Percentiles rank a stretch among this genome's conserved stretches.
Evolutionary conservation across 2,329 filamentous ascomycete genomes (phyloP).

Genomic region (Paecilomyces niveus): DNA sequence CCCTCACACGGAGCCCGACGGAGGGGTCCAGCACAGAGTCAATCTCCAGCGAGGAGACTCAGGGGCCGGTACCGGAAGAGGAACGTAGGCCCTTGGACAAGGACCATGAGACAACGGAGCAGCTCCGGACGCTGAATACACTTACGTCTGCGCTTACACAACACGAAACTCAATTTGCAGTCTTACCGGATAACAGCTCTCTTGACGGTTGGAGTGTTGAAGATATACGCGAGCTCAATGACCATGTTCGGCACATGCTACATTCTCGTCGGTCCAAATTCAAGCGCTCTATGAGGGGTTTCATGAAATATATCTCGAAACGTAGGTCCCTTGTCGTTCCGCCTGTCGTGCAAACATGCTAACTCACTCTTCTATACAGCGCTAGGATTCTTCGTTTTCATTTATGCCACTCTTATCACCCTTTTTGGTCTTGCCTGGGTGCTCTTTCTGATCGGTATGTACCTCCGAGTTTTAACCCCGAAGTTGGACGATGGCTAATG

Average conservation of each 20-base stretch:
- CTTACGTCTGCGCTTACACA: conserved; percentile 60
- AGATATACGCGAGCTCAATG: conserved; percentile 71
- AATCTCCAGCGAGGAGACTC: conserved; percentile 18
- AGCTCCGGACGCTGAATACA: conserved; percentile 42
- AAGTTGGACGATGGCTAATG: neutral
- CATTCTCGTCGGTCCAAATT: conserved; percentile 74
- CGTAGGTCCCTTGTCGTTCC: conserved; percentile 41
- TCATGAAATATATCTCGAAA: conserved; percentile 68
- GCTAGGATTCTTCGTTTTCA: conserved; percentile 73
- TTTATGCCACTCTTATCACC: conserved; percentile 77
- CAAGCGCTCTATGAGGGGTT: conserved; percentile 72
- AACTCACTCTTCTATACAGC: conserved; percentile 37
- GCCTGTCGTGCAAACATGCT: neutral
- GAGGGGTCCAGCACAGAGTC: conserved; percentile 22
- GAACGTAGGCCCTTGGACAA: conserved; percentile 14
- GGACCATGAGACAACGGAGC: conserved; percentile 6
- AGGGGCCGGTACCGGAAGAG: conserved; percentile 14
- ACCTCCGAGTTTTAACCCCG: neutral
- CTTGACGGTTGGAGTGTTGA: conserved; percentile 68
- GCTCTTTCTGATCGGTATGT: conserved; percentile 70
- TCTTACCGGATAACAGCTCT: conserved; percentile 65
- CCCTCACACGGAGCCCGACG: conserved; percentile 50
- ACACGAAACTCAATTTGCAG: conserved; percentile 64
- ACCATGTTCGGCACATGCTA: conserved; percentile 80
- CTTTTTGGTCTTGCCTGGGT: conserved; percentile 84